Evolutionary conservation across 2,329 filamentous ascomycete species (phyloP).

Genomic region (Lasiodiplodia theobromae): DNA sequence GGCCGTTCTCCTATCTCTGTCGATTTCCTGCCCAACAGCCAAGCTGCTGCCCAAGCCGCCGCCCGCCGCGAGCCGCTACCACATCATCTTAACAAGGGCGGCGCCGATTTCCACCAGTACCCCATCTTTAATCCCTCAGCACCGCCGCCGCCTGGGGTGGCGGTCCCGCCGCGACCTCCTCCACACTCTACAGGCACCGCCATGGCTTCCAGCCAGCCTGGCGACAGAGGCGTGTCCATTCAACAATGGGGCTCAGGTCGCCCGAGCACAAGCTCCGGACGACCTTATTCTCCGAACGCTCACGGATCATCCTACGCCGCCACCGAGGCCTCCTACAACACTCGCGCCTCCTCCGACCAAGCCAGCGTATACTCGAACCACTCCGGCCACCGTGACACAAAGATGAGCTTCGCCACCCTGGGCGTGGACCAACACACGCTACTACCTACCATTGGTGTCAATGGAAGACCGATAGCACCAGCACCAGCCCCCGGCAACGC

Average conservation of each 20-base stretch:
- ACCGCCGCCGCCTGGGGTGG: constrained; percentile 54
- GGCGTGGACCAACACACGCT: constrained; percentile 49
- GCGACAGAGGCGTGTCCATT: constrained; percentile 72
- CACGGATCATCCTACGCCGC: constrained; percentile 35
- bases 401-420: constrained; percentile 56
- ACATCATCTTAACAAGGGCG: constrained; percentile 81
- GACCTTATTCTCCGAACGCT: constrained; percentile 39
- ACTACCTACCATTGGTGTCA: constrained; percentile 45
- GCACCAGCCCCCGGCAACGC: constrained; percentile 50
- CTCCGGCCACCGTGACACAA: constrained; percentile 56
- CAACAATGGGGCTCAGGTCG: constrained; percentile 73
- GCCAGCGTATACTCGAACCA: constrained; percentile 70
- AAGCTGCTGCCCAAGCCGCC: constrained; percentile 59
- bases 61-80: constrained; percentile 74
- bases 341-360: constrained; percentile 68
- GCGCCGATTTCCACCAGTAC: constrained; percentile 87
- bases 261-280: constrained; percentile 29
- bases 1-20: constrained; percentile 73
- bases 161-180: constrained; percentile 67
- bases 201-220: constrained; percentile 72
- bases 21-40: constrained; percentile 74
- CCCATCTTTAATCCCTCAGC: constrained; percentile 70
- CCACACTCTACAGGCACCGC: constrained; percentile 63
- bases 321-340: constrained; percentile 57
- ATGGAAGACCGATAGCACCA: constrained; percentile 41